phyloP scores from a whole-genome alignment of 2,329 filamentous ascomycete species.

The Hawksworthiomyces lignivorus region DNA sequence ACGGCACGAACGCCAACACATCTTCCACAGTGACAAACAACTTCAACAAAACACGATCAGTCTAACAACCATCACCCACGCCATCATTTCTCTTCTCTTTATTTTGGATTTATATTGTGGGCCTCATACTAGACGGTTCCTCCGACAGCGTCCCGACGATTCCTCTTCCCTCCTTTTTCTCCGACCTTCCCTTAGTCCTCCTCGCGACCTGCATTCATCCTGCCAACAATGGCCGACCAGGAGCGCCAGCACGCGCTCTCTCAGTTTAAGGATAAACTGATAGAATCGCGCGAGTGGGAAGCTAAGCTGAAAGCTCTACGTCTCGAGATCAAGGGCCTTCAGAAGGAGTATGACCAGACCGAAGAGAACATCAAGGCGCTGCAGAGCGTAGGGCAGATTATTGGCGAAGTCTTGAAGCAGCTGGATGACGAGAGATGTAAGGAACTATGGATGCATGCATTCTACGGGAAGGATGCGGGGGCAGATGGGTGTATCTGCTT shows the following conservation, averaged over 20 bases:
- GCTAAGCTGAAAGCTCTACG: conserved; percentile 91
- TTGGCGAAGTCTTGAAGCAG: conserved; percentile 97
- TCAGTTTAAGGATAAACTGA: conserved; percentile 70
- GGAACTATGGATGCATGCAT: too few species aligned
- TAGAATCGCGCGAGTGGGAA: conserved; percentile 98
- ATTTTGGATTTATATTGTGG: too few species aligned
- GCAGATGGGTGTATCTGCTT: too few species aligned
- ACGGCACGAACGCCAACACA: neutral
- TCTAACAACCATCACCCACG: too few species aligned
- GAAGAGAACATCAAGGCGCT: conserved; percentile 99
- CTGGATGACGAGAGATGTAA: conserved; percentile 96
- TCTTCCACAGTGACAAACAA: neutral
- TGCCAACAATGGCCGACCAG: conserved; percentile 36
- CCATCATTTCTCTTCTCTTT: too few species aligned
- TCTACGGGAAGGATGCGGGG: too few species aligned
- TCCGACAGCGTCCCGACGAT: too few species aligned
- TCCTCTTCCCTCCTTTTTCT: too few species aligned
- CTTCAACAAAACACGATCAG: too few species aligned
- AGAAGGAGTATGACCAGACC: conserved; percentile 91
- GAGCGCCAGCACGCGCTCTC: conserved; percentile 64
- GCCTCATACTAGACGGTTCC: too few species aligned
- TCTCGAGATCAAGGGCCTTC: conserved; percentile 89
- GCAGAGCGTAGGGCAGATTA: conserved; percentile 98
- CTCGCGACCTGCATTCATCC: too few species aligned
- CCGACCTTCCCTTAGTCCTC: too few species aligned